Conservation (phyloP, 768 basidiomycete species). For the Pisolithus microcarpus region DNA sequence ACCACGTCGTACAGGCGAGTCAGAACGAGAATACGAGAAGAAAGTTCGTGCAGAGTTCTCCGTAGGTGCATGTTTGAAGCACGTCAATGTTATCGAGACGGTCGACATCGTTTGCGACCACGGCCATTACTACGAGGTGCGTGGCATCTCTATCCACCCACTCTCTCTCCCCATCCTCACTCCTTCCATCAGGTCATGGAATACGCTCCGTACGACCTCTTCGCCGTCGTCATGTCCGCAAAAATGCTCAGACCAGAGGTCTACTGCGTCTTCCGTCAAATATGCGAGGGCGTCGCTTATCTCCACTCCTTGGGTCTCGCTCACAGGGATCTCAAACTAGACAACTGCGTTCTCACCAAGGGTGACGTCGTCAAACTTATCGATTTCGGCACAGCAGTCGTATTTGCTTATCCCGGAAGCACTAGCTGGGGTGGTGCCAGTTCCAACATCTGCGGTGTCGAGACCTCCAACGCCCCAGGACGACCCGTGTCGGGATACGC, state of each 20-base stretch:
- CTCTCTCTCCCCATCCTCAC: slow-evolving; percentile 3
- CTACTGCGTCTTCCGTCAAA: slow-evolving; percentile 98
- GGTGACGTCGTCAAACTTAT: slow-evolving; percentile 96
- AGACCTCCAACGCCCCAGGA: neutral
- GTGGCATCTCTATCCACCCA: slow-evolving; percentile 2
- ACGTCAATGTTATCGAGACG: slow-evolving; percentile 94
- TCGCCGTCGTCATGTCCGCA: slow-evolving; percentile 98
- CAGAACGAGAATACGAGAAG: slow-evolving; percentile 97
- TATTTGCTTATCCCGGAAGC: slow-evolving; percentile 98
- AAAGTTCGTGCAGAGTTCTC: slow-evolving; percentile 99
- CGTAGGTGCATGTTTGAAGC: slow-evolving; percentile 89
- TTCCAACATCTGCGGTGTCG: slow-evolving; percentile 8
- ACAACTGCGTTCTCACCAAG: slow-evolving; percentile 99
- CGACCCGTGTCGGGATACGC: slow-evolving; percentile 15
- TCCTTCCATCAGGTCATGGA: slow-evolving; percentile 80
- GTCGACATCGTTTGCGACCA: slow-evolving; percentile 97
- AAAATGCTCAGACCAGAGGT: slow-evolving; percentile 98
- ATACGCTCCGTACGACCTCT: slow-evolving; percentile 96
- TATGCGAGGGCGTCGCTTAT: slow-evolving; percentile 96
- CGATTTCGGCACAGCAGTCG: slow-evolving; percentile 99
- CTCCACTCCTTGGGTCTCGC: slow-evolving; percentile 96
- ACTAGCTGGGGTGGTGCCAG: slow-evolving; percentile 35
- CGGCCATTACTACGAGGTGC: slow-evolving; percentile 96
- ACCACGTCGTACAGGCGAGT: slow-evolving; percentile 80
- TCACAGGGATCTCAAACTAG: slow-evolving; percentile 97